Base-by-base conservation (phyloP, 1,284 basidiomycete species). In the Sanghuangporus baumii region DNA sequence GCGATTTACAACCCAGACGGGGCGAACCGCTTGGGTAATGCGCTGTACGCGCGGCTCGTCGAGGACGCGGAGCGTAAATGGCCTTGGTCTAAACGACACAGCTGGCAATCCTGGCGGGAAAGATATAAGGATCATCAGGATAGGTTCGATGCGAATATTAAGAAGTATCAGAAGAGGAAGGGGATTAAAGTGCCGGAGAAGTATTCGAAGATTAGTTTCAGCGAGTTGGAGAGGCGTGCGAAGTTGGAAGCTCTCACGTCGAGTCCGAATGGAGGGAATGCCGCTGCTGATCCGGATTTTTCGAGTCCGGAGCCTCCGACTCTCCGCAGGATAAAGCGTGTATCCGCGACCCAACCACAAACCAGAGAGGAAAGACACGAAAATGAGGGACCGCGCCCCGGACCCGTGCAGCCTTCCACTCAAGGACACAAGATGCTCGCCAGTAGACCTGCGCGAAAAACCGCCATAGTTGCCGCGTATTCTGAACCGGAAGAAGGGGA, bases 81-180 rank as follows among this genome's bases (percentile, higher is more conserved):
- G 81, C 66, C 67, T 5, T 70, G 69, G 82, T 74, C 76, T 7
- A 65, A 61, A 3, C 70, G 71, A 2, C 85, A 86, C 66, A 67
- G 83, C 1, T 80, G 76, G 78, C 73, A 77, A 38, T 82, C 81
- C 9, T 86, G 84, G 84, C 75, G 82, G 8, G 76, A 84, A 50
- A 79, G 76, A 37, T 86, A 86, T 70, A 70, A 68, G 59, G 81
- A 74, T 51, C 73, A 82, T 59, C 37, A 70, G 20, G 65, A 50
- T 0, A 55, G 58, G 6, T 82, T 85, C 64, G 78, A 88, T 66
- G 41, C 0, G 20, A 63, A 63, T 5, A 82, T 87, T 40, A 66
- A 63, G 31, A 61, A 57, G 52, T 57, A 60, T 31, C 64, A 59
- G 20, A 58, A 40, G 40, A 48, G 52, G 56, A 55, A 60, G 7